Base-by-base conservation (phyloP, 2,329 filamentous ascomycete species). In the Alternaria gansuensis region DNA sequence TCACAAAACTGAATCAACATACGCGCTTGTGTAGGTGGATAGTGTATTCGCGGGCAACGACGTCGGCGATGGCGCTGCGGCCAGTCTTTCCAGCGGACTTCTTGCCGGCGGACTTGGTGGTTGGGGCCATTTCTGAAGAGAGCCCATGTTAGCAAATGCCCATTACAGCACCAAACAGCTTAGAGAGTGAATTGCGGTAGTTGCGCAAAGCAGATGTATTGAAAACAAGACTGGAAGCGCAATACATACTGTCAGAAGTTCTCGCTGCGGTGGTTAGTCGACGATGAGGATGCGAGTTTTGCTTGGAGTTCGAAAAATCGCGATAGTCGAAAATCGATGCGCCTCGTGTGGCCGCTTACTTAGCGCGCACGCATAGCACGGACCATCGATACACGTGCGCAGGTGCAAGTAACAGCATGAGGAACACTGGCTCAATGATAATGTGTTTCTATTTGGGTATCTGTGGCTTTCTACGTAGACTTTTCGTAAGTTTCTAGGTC, bases 1-100 rank as follows among this genome's bases (percentile, higher is more conserved):
- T 88, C 86, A 88, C 86, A 81, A 88, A 88, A 88, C 86, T 86
- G 85, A 87, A 83, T 71, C 75, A 82, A 90, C 90, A 82, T 93
- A 96, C 92, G 85, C 94, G 91, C 91, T 97, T 98, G 92, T 99
- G 95, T 78, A 99, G 86, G 89, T 99, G 94, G 86, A 99, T 98
- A 84, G 95, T 99, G 90, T 99, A 99, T 88, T 99, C 96, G 88
- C 95, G 92, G 79, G 95, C 90, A 83, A 99, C 94, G 81, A 99
- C 96, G 85, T 99, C 94, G 84, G 92, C 90, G 83, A 99, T 97
- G 86, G 96, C 96, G 83, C 92, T 97, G 81, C 93, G 92, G 78
- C 83, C 81, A 74, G 82, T 74, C 86, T 89, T 90, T 81, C 82
- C 84, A 77, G 85, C 80, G 69, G 84, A 83, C 84, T 88, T 90